phyloP scores from a whole-genome alignment of 2,329 filamentous ascomycete genomes.

The Aspergillus caelatus region DNA sequence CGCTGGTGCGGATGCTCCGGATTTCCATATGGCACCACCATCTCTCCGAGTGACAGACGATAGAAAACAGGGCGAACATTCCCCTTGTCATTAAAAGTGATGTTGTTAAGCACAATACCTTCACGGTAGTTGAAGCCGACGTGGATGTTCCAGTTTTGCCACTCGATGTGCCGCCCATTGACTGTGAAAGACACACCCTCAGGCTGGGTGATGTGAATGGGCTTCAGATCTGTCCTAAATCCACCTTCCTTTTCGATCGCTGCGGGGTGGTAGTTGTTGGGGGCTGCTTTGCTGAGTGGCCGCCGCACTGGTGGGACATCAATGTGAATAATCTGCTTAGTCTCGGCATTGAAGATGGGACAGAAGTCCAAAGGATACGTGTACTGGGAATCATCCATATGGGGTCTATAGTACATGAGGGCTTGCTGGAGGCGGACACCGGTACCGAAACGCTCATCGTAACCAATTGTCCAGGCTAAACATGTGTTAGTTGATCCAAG shows the following conservation, averaged over 20 bases:
- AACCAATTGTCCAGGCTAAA: slow-evolving; percentile 87
- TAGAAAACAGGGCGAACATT: slow-evolving; percentile 80
- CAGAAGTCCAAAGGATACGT: slow-evolving; percentile 91
- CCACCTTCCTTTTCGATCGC: slow-evolving; percentile 74
- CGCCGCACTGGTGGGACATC: slow-evolving; percentile 78
- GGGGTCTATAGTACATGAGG: slow-evolving; percentile 91
- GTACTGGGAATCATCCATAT: slow-evolving; percentile 86
- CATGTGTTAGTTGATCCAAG: slow-evolving; percentile 7
- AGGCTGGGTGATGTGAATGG: slow-evolving; percentile 83
- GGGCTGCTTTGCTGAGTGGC: slow-evolving; percentile 69
- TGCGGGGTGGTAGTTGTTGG: slow-evolving; percentile 78
- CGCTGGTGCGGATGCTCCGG: slow-evolving; percentile 53
- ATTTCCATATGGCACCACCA: slow-evolving; percentile 61
- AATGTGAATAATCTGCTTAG: slow-evolving; percentile 76
- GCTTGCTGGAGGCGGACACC: slow-evolving; percentile 82
- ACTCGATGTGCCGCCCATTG: slow-evolving; percentile 72
- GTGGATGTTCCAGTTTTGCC: slow-evolving; percentile 94
- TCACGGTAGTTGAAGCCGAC: slow-evolving; percentile 95
- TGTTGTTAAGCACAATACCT: slow-evolving; percentile 86
- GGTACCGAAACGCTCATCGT: slow-evolving; percentile 85
- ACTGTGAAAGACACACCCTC: slow-evolving; percentile 86
- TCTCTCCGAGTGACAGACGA: slow-evolving; percentile 84
- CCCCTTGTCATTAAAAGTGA: slow-evolving; percentile 85
- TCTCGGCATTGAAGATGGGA: slow-evolving; percentile 84
- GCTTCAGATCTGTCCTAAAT: slow-evolving; percentile 78